These are phyloP conservation scores for Trichomonascus vanleenenianus DNA, from an alignment of 805 yeast species.

Conservation along the genomic window DNA sequence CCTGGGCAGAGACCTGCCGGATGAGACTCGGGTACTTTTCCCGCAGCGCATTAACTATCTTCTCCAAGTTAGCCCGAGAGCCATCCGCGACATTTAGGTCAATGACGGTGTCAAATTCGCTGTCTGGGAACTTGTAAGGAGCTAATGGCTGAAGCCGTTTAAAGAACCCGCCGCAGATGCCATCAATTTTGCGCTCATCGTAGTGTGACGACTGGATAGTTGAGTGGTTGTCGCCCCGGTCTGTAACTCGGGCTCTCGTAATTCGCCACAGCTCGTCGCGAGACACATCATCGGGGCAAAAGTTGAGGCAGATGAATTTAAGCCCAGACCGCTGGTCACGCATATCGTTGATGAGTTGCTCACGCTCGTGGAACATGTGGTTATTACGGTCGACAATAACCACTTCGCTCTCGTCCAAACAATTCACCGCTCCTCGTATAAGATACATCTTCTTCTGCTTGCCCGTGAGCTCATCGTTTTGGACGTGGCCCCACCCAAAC, in stretches of 20 bases:
- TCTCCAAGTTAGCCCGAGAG: slow-evolving; percentile 42
- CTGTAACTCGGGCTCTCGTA: slow-evolving; percentile 51
- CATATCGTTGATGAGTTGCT: slow-evolving; percentile 48
- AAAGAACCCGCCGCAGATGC: slow-evolving; percentile 69
- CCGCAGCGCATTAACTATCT: slow-evolving; percentile 35
- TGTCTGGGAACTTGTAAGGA: slow-evolving; percentile 46
- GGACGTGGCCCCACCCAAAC: slow-evolving; percentile 67
- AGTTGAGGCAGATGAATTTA: slow-evolving; percentile 62
- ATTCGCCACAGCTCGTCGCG: slow-evolving; percentile 37
- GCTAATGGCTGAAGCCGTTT: slow-evolving; percentile 58
- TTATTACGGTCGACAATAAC: slow-evolving; percentile 82
- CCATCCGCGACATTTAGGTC: slow-evolving; percentile 45
- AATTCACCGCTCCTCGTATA: slow-evolving; percentile 20
- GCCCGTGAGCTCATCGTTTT: slow-evolving; percentile 55
- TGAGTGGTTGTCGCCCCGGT: slow-evolving; percentile 85
- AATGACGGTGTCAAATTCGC: slow-evolving; percentile 56
- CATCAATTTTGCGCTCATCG: slow-evolving; percentile 38
- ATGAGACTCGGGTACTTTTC: slow-evolving; percentile 39
- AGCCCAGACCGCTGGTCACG: slow-evolving; percentile 14
- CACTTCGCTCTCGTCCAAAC: slow-evolving; percentile 35
- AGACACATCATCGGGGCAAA: slow-evolving; percentile 36
- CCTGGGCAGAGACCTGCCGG: slow-evolving; percentile 34
- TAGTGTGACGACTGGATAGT: slow-evolving; percentile 46
- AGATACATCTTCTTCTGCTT: slow-evolving; percentile 12
- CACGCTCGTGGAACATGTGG: slow-evolving; percentile 62